phyloP scores from a whole-genome alignment of 2,329 filamentous ascomycete genomes.

The Phaeomoniella chlamydospora region DNA sequence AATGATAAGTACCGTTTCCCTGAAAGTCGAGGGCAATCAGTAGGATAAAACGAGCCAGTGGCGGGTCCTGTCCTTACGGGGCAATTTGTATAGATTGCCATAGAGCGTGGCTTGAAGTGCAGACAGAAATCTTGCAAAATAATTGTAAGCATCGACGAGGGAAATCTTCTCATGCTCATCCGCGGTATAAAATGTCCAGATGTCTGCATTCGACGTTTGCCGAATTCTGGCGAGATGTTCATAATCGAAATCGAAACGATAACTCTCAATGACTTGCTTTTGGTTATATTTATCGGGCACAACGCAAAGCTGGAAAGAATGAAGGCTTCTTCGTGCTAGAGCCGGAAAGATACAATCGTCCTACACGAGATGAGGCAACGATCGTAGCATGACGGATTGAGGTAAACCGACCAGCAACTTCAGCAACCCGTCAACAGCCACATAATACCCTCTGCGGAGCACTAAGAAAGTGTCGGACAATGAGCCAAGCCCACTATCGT shows the following conservation, averaged over 20 bases:
- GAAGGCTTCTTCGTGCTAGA: conserved; percentile 24
- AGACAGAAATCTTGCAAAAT: not conserved
- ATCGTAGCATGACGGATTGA: not conserved
- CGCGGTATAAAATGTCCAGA: not conserved
- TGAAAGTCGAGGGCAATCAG: not conserved
- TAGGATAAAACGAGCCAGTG: not conserved
- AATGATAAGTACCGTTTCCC: not conserved
- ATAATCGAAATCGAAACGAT: conserved; percentile 35
- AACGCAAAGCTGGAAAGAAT: conserved; percentile 31
- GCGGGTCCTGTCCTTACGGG: not conserved
- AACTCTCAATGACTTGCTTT: conserved; percentile 30
- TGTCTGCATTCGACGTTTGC: not conserved
- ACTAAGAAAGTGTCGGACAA: conserved; percentile 19
- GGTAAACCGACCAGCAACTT: conserved; percentile 27
- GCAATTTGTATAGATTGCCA: not conserved
- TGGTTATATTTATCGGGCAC: conserved; percentile 21
- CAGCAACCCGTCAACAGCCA: conserved; percentile 27
- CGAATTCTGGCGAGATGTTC: conserved; percentile 5
- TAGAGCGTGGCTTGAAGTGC: not conserved
- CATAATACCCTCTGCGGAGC: conserved; percentile 22
- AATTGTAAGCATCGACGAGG: not conserved
- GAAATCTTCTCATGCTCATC: not conserved
- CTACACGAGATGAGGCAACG: conserved; percentile 19
- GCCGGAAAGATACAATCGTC: conserved; percentile 34
- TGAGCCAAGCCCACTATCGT: not conserved